Percentiles rank a stretch among this genome's conserved stretches.
These are phyloP conservation scores for Inonotus hispidus DNA, from an alignment of 1,284 basidiomycete genomes.

Conservation along the genomic window DNA sequence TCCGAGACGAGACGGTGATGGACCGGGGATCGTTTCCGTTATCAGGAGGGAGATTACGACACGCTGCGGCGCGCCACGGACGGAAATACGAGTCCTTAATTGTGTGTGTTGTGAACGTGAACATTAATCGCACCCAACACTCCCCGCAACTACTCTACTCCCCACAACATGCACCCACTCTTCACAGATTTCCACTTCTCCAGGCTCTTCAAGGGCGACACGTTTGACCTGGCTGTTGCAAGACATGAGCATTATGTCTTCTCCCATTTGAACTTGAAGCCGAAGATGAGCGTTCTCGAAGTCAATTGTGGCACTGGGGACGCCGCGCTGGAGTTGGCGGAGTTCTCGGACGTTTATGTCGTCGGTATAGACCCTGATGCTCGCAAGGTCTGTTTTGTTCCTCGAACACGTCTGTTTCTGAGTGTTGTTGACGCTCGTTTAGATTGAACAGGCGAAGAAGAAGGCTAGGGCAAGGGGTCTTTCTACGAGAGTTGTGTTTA, in stretches of 20 bases:
- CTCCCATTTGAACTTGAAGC: slow-evolving; percentile 72
- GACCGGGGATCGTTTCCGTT: too few relatives aligned
- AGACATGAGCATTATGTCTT: slow-evolving; percentile 98
- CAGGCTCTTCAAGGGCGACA: neutral
- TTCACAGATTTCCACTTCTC: neutral
- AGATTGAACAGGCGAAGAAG: neutral
- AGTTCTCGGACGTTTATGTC: slow-evolving; percentile 84
- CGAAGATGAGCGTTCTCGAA: slow-evolving; percentile 94
- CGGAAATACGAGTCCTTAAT: too few relatives aligned
- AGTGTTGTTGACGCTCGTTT: neutral
- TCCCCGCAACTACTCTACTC: too few relatives aligned
- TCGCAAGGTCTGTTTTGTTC: neutral
- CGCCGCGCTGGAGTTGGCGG: slow-evolving; percentile 91
- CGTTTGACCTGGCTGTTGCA: slow-evolving; percentile 53
- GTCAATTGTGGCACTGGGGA: slow-evolving; percentile 98
- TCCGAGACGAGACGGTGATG: too few relatives aligned
- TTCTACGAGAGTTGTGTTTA: neutral
- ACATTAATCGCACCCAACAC: too few relatives aligned
- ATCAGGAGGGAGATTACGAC: too few relatives aligned
- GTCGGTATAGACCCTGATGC: slow-evolving; percentile 68
- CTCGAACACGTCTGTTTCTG: neutral
- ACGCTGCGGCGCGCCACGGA: too few relatives aligned
- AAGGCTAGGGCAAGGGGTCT: neutral
- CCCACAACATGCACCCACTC: too few relatives aligned
- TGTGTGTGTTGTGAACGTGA: too few relatives aligned